These are phyloP conservation scores for Tricholoma bakamatsutake DNA, from an alignment of 768 basidiomycete species.

Conservation along the genomic window DNA sequence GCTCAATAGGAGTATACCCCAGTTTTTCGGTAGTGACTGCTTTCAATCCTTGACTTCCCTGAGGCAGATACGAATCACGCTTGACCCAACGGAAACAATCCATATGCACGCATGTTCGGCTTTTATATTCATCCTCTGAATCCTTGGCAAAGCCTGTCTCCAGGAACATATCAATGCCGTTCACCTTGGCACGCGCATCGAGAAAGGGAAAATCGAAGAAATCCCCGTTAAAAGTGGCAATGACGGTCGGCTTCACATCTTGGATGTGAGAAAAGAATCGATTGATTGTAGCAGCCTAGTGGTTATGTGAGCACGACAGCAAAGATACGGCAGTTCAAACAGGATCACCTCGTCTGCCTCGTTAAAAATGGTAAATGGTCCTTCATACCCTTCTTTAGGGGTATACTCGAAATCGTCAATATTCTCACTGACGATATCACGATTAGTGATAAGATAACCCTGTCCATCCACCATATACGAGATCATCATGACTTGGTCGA, in stretches of 20 bases:
- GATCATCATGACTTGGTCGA: slow-evolving; percentile 99
- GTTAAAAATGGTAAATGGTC: slow-evolving; percentile 94
- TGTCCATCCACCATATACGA: slow-evolving; percentile 99
- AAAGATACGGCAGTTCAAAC: background rate
- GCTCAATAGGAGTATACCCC: slow-evolving; percentile 93
- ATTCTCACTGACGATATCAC: slow-evolving; percentile 95
- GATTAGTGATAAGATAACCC: slow-evolving; percentile 95
- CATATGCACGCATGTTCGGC: slow-evolving; percentile 91
- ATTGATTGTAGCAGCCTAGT: slow-evolving; percentile 69
- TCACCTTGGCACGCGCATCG: slow-evolving; percentile 72
- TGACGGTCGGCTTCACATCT: slow-evolving; percentile 91
- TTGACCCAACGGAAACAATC: slow-evolving; percentile 99
- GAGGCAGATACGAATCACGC: slow-evolving; percentile 95
- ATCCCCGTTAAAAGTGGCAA: slow-evolving; percentile 98
- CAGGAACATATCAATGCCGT: slow-evolving; percentile 94
- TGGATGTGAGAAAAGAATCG: slow-evolving; percentile 94
- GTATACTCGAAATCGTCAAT: slow-evolving; percentile 99
- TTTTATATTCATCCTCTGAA: slow-evolving; percentile 92
- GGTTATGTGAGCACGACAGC: slow-evolving; percentile 2
- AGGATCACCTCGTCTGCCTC: slow-evolving; percentile 78
- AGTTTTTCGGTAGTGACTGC: slow-evolving; percentile 95
- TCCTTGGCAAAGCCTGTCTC: slow-evolving; percentile 94
- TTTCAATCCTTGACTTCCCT: slow-evolving; percentile 97
- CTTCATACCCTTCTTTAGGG: slow-evolving; percentile 95
- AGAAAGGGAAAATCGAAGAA: slow-evolving; percentile 99